A percentile compares a stretch with the other conserved stretches of the same genome.
Conservation (phyloP, 345 rosid species). For the Schrenkiella parvula region DNA sequence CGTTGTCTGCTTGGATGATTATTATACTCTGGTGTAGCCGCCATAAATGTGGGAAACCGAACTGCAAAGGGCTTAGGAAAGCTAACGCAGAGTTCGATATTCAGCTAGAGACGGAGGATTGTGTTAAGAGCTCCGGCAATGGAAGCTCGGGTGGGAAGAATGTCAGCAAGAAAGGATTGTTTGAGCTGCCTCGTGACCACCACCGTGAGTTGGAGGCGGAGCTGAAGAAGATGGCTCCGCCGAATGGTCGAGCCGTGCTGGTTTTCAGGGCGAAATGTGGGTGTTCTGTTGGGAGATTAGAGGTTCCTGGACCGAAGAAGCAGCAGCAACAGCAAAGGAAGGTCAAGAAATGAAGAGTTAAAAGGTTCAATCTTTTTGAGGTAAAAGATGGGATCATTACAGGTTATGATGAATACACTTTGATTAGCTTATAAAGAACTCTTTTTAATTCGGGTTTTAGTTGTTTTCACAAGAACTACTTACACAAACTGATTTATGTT, state of each 20-base stretch:
- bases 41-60: conserved; percentile 72
- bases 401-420: background rate
- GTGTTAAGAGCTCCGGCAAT: conserved; percentile 54
- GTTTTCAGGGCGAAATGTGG: conserved; percentile 68
- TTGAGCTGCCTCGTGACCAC: conserved; percentile 68
- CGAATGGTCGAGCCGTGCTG: conserved; percentile 69
- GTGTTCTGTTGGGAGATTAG: conserved; percentile 76
- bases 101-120: conserved; percentile 86
- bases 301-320: conserved; percentile 81
- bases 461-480: conserved; percentile 8
- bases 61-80: conserved; percentile 77
- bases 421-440: conserved; percentile 22
- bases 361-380: background rate
- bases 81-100: conserved; percentile 79
- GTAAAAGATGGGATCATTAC: background rate
- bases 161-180: conserved; percentile 51
- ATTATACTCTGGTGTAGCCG: conserved; percentile 51
- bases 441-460: conserved; percentile 7
- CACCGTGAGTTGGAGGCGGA: conserved; percentile 68
- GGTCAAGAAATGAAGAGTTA: conserved; percentile 59
- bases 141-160: conserved; percentile 28
- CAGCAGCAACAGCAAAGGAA: conserved; percentile 38
- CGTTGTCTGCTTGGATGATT: conserved; percentile 54
- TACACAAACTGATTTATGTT: conserved; percentile 24
- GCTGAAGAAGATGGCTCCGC: conserved; percentile 78